phyloP scores from a whole-genome alignment of 257 asterid genomes.

The Solanum okadae region DNA sequence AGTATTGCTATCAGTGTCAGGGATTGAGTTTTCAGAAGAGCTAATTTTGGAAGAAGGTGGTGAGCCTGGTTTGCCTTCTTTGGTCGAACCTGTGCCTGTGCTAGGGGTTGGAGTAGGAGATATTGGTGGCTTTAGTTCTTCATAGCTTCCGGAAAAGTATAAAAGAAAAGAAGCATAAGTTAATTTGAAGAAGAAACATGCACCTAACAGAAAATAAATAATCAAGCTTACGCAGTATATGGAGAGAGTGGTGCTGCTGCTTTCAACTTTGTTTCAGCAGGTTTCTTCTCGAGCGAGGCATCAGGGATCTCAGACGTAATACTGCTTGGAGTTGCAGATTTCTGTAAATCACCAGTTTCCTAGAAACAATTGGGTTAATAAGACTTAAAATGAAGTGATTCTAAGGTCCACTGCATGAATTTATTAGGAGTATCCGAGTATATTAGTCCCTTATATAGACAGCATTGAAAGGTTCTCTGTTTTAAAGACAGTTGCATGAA shows the following conservation, averaged over 20 bases:
- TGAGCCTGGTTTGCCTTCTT: conserved; percentile 15
- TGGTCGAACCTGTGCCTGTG: conserved; percentile 15
- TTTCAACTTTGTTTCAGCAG: conserved; percentile 26
- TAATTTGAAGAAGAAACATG: neutral
- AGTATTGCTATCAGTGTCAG: neutral
- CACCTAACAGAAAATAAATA: neutral
- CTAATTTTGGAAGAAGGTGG: conserved; percentile 15
- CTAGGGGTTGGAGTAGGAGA: conserved; percentile 56
- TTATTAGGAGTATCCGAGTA: neutral
- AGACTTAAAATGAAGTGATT: neutral
- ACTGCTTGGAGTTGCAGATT: conserved; percentile 23
- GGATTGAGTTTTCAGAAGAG: conserved; percentile 19
- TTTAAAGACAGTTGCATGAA: neutral
- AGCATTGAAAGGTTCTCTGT: neutral
- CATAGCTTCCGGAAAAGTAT: conserved; percentile 25
- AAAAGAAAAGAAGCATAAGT: neutral
- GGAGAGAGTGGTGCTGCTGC: conserved; percentile 51
- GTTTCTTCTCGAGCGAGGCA: conserved; percentile 16
- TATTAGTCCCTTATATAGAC: neutral
- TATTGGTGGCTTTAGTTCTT: conserved; percentile 59
- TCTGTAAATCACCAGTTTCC: conserved; percentile 30
- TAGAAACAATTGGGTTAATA: conserved; percentile 16
- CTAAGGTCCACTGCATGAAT: neutral
- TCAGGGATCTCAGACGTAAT: conserved; percentile 9
- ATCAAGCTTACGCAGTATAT: conserved; percentile 50